These are phyloP conservation scores for Leccinum imitatum DNA, from an alignment of 768 basidiomycete species.

Conservation along the genomic window DNA sequence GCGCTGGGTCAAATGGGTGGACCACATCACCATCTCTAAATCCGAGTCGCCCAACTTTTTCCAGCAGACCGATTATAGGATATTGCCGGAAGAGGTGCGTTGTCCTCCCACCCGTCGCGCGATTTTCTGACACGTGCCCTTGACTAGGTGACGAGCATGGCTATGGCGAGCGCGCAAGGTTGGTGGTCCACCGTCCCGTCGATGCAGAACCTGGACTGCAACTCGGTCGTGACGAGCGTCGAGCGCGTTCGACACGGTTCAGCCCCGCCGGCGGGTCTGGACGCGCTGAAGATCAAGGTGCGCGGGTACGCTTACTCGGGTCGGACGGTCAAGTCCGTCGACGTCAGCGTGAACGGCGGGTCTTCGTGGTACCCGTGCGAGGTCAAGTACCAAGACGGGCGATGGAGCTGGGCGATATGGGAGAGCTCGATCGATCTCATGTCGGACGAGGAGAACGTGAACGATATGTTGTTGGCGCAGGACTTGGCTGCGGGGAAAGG, in stretches of 20 bases:
- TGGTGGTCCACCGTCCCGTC: conserved; percentile 58
- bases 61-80: conserved; percentile 70
- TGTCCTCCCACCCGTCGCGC: background rate
- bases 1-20: conserved; percentile 77
- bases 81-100: conserved; percentile 52
- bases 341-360: conserved; percentile 54
- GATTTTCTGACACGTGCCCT: background rate
- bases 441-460: conserved; percentile 24
- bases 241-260: conserved; percentile 4
- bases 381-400: conserved; percentile 60
- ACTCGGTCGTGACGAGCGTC: conserved; percentile 51
- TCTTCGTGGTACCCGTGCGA: conserved; percentile 48
- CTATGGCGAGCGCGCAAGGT: conserved; percentile 23
- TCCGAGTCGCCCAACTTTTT: conserved; percentile 67
- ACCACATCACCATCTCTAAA: conserved; percentile 52
- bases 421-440: conserved; percentile 44
- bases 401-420: conserved; percentile 79
- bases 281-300: conserved; percentile 30
- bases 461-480: background rate
- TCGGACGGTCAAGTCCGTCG: conserved; percentile 48
- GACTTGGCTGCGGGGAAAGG: conserved; percentile 9
- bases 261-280: conserved; percentile 9
- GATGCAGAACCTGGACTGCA: conserved; percentile 59
- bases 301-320: conserved; percentile 58
- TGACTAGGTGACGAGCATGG: conserved; percentile 26